Evolutionary conservation across 108 stramenopile species (phyloP), one percentile per base, ranked within the genome.

Genomic region (Cyclotella cryptica): DNA sequence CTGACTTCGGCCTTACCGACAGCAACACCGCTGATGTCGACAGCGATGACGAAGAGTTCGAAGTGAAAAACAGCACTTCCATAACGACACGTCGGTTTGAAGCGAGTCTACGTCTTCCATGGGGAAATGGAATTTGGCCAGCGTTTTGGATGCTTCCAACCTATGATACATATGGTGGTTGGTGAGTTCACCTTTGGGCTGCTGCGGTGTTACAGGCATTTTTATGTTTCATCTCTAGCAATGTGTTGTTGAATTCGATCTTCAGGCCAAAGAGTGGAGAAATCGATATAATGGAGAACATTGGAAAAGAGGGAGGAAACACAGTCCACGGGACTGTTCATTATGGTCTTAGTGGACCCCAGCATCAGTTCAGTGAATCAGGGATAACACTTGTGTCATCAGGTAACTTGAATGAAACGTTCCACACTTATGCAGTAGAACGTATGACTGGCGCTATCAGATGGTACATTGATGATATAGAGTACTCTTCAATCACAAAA

Each of bases 141-240:
- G 88, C 88, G 13, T 73, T 90, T 69, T 88, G 88, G 88, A 85
- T 89, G 66, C 85, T 88, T 26, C 90, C 90, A 8, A 74, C 83
- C 46, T 46, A 84, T 44, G 76, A 86, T 52, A 67, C 40, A 14
- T 78, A 81, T 54, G 85, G 87, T 18, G 77, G 78, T 45, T 83
- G 81, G 83, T 70, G 80, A 26, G 45, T 64, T 17, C n/a, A n/a
- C n/a, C n/a, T n/a, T n/a, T n/a, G n/a, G n/a, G n/a, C n/a, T n/a
- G n/a, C n/a, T n/a, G n/a, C n/a, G n/a, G n/a, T n/a, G n/a, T n/a
- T n/a, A n/a, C n/a, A n/a, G n/a, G n/a, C n/a, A n/a, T n/a, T n/a
- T 69, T 18, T 22, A n/a, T 55, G 10, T 55, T 18, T 55, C 54
- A 22, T 19, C 22, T 19, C 54, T 55, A 22, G 18, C 54, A 11